Evolutionary conservation across 179 eudicot species (phyloP), one percentile per base, ranked within the genome.

Genomic region (Pouteria campechiana): DNA sequence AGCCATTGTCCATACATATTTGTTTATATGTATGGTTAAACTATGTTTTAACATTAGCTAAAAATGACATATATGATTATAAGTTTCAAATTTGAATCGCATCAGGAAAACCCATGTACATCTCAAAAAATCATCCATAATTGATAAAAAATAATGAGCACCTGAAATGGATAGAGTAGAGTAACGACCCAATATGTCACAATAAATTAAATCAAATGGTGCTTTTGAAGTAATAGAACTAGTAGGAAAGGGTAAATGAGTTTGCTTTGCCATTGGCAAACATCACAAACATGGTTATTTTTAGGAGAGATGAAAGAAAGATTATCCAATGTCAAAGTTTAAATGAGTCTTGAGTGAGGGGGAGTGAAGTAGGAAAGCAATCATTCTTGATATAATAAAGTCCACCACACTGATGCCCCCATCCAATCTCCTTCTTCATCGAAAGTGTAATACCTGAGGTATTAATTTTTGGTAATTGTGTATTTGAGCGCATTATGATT

Each of bases 71-170:
- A 9, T 25, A 44, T 30, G 19, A 17, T 3, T 9, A 12, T 44
- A 35, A 25, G 47, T 43, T 43, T 43, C 22, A 2, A 14, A 43
- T 25, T 43, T 43, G 16, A 48, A 33, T 7, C 41, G 9, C 31
- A 48, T 48, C 3, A 48, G 21, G 24, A 22, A 30, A 7, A 34
- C 17, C 52, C 41, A 48, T 3, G 41, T 48, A 5, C 23, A 33
- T 18, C 42, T 3, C 23, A 41, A 12, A 34, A 13, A 48, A 17
- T 46, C 39, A 46, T 32, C 39, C 13, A 46, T 29, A 31, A 32
- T 46, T 5, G 51, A 31, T 21, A 48, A 48, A 22, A 48, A 48
- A 48, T 48, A 48, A 48, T 13, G 21, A 34, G 53, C 32, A 7
- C 42, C 23, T 15, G 32, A 33, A 35, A 24, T 15, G 9, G 43